Evolutionary conservation across 2,329 filamentous ascomycete species (phyloP), one percentile per base, ranked within the genome.

Genomic region (Thelonectria blattea): DNA sequence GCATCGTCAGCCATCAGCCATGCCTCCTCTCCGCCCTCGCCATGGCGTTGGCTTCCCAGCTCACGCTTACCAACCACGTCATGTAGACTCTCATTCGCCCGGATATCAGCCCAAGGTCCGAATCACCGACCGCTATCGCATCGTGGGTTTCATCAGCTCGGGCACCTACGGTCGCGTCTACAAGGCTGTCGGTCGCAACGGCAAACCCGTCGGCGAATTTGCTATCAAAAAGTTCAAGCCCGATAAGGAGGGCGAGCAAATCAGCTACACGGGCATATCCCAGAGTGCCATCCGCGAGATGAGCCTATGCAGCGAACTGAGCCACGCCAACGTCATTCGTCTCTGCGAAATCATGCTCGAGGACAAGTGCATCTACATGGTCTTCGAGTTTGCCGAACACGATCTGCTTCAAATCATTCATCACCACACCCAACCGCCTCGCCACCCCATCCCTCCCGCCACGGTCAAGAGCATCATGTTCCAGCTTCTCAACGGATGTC

Each of bases 141-240:
- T 99, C 70, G 90, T 99, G 58, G 95, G 95, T 45, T 99, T 99
- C 82, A 99, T 99, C 71, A 97, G 92, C 74, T 97, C 92, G 69
- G 95, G 95, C 48, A 99, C 95, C 15, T 99, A 99, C 85, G 95
- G 95, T 37, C 90, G 95, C 32, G 95, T 99, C 8, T 99, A 98
- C 85, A 99, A 99, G 75, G 95, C 95, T 17, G 82, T 92, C 45
- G 88, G 91, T 69, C 88, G 89, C 65, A 61, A 79, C 59, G 65
- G 65, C 48, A 71, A 71, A 47, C 66, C 71, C 86, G 88, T 69
- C 81, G 88, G 74, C 64, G 92, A 97, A 72, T 97, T 97, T 73
- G 95, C 95, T 69, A 99, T 99, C 81, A 99, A 99, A 75, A 99
- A 99, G 86, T 97, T 97, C 86, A 97, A 97, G 81, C 93, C 93